These are phyloP conservation scores for Backusella westeae DNA, from an alignment of 192 early-diverging fungal species.

Conservation along the genomic window DNA sequence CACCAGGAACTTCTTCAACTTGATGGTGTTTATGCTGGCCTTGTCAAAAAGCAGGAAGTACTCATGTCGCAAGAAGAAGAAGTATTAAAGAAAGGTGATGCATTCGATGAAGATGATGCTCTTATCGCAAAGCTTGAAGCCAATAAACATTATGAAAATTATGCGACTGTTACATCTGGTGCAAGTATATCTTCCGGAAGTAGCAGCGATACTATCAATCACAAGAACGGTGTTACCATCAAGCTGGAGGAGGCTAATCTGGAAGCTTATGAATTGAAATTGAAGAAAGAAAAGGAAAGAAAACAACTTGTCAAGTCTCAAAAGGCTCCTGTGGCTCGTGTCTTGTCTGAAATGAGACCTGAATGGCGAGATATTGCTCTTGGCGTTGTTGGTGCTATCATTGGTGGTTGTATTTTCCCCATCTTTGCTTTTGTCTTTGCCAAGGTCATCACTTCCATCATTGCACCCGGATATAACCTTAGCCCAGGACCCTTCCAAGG, in stretches of 20 bases:
- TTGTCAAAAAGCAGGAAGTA: constrained; percentile 67
- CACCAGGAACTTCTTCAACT: constrained; percentile 69
- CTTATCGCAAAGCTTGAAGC: background rate
- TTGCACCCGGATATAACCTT: constrained; percentile 20
- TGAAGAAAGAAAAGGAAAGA: constrained; percentile 30
- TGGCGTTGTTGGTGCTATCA: constrained; percentile 56
- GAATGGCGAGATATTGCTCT: constrained; percentile 50
- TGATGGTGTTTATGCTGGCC: constrained; percentile 55
- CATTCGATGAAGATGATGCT: background rate
- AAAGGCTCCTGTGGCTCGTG: constrained; percentile 53
- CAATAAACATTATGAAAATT: background rate
- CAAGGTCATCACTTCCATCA: constrained; percentile 47
- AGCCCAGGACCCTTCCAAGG: constrained; percentile 32
- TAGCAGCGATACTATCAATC: background rate
- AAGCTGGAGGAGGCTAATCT: background rate
- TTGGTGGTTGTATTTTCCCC: constrained; percentile 73
- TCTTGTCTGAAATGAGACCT: constrained; percentile 43
- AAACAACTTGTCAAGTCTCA: constrained; percentile 35
- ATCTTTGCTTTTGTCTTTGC: constrained; percentile 59
- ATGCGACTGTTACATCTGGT: background rate
- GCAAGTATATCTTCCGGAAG: background rate
- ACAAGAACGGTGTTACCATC: background rate
- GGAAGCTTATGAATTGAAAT: constrained; percentile 18
- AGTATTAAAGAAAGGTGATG: background rate
- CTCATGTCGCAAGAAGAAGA: constrained; percentile 22